Evolutionary conservation across 345 rosid genomes (phyloP).

Genomic region (Hirschfeldia incana): DNA sequence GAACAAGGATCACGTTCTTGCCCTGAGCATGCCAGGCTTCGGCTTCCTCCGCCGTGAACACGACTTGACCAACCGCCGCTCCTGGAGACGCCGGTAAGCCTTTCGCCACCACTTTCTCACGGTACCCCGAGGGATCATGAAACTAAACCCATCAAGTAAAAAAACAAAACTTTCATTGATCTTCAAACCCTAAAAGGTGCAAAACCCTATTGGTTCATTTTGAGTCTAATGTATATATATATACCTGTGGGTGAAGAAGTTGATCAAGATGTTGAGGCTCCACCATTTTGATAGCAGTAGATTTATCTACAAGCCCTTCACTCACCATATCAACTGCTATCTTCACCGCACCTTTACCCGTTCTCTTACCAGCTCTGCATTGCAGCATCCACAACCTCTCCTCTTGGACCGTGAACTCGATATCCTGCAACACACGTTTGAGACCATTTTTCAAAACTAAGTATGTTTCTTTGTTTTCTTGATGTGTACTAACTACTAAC

Average conservation of each 20-base stretch:
- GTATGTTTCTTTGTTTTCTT: not conserved
- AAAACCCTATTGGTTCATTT: not conserved
- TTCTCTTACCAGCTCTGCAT: conserved; percentile 87
- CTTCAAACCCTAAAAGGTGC: not conserved
- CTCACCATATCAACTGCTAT: conserved; percentile 88
- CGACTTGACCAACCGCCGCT: conserved; percentile 88
- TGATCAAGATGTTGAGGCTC: conserved; percentile 91
- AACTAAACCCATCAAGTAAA: conserved; percentile 50
- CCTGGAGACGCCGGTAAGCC: conserved; percentile 99
- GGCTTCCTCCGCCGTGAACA: conserved; percentile 85
- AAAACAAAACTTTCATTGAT: conserved; percentile 6
- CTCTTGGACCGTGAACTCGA: conserved; percentile 96
- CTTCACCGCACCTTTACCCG: conserved; percentile 89
- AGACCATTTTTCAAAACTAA: not conserved
- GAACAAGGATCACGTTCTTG: conserved; percentile 71
- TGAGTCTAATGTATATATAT: not conserved
- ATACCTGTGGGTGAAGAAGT: conserved; percentile 95
- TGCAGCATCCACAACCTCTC: conserved; percentile 97
- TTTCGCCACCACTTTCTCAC: conserved; percentile 68
- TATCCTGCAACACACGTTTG: conserved; percentile 54
- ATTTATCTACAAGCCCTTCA: conserved; percentile 77
- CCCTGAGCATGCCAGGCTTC: conserved; percentile 94
- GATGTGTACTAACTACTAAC: conserved; percentile 37
- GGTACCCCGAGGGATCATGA: conserved; percentile 74
- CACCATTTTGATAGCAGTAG: conserved; percentile 69